phyloP scores from a whole-genome alignment of 176 grass and related monocot genomes.

The Carex scoparia region DNA sequence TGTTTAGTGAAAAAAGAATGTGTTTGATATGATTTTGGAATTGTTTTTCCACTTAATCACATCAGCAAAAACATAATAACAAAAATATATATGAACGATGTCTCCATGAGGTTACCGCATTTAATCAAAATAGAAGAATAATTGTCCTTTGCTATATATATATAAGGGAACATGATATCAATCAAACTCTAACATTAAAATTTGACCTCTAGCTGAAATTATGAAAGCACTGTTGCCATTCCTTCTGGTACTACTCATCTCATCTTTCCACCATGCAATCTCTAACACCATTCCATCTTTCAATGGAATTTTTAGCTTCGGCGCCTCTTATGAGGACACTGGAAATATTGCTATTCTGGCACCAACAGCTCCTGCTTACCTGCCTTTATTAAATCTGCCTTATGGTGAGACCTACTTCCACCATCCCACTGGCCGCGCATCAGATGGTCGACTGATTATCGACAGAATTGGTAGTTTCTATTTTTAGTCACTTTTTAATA shows the following conservation, averaged over 20 bases:
- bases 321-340: slow-evolving; percentile 37
- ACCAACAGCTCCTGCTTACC: neutral
- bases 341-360: slow-evolving; percentile 25
- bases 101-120: neutral
- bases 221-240: neutral
- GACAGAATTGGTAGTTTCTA: slow-evolving; percentile 36
- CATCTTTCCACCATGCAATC: neutral
- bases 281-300: neutral
- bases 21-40: too few relatives aligned
- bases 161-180: neutral
- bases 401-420: slow-evolving; percentile 48
- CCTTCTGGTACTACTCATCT: neutral
- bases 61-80: too few relatives aligned
- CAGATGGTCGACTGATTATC: slow-evolving; percentile 36
- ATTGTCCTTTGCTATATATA: neutral
- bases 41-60: too few relatives aligned
- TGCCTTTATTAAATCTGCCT: neutral
- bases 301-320: slow-evolving; percentile 42
- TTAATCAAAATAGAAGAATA: neutral
- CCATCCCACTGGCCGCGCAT: slow-evolving; percentile 30
- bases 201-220: neutral
- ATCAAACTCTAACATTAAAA: neutral
- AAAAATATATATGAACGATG: too few relatives aligned
- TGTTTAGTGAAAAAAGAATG: too few relatives aligned
- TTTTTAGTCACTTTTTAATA: neutral